Evolutionary conservation across 140 eudicot species (phyloP).

Genomic region (Anethum foeniculum): DNA sequence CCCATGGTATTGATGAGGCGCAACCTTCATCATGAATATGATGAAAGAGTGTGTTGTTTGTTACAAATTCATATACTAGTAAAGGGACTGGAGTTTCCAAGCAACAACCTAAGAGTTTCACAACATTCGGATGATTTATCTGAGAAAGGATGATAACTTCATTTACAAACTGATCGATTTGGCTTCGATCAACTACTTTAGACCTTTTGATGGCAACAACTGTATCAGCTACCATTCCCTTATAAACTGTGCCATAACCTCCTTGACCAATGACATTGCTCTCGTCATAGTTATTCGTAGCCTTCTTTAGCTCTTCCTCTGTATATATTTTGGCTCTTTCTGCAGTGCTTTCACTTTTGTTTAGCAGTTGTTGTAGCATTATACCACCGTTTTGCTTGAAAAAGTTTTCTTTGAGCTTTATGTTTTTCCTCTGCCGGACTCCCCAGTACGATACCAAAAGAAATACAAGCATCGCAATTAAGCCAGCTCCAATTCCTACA

Average conservation of each 20-base stretch:
- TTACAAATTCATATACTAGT: slow-evolving; percentile 32
- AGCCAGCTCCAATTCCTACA: slow-evolving; percentile 9
- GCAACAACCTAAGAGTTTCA: slow-evolving; percentile 37
- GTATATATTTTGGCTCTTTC: slow-evolving; percentile 25
- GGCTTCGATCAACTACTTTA: slow-evolving; percentile 26
- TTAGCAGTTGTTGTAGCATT: slow-evolving; percentile 29
- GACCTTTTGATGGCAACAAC: slow-evolving; percentile 34
- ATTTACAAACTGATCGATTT: slow-evolving; percentile 42
- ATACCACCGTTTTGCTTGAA: slow-evolving; percentile 43
- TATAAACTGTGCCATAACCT: slow-evolving; percentile 39
- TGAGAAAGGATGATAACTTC: slow-evolving; percentile 40
- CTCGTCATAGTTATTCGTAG: slow-evolving; percentile 25
- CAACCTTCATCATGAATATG: slow-evolving; percentile 21
- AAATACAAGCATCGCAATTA: neutral
- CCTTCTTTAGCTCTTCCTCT: slow-evolving; percentile 32
- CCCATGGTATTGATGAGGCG: slow-evolving; percentile 17
- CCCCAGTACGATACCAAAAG: slow-evolving; percentile 10
- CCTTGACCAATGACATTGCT: slow-evolving; percentile 31
- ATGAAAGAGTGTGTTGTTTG: slow-evolving; percentile 34
- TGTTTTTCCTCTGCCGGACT: neutral
- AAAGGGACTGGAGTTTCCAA: slow-evolving; percentile 39
- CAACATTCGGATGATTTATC: slow-evolving; percentile 36
- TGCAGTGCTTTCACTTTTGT: slow-evolving; percentile 13
- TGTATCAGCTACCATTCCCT: slow-evolving; percentile 18
- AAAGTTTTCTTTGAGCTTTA: slow-evolving; percentile 18